Conservation (phyloP, 139 green algal species). For the Coelastrella sp. region DNA sequence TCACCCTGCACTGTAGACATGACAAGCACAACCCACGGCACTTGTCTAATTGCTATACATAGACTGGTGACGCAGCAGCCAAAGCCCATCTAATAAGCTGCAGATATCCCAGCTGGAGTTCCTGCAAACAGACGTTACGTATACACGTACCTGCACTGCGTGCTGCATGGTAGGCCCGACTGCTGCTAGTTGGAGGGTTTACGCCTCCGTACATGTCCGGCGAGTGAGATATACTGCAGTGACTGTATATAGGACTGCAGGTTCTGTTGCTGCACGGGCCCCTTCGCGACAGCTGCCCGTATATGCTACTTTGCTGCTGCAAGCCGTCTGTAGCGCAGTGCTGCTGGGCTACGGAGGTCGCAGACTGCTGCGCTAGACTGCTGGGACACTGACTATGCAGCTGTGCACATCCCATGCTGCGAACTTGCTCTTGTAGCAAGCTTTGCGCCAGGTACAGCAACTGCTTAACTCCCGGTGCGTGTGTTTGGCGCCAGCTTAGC, state of each 20-base stretch:
- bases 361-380: not conserved
- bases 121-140: not conserved
- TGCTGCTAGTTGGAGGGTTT: not conserved
- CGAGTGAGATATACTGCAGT: not conserved
- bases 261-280: no score
- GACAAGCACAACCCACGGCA: no score
- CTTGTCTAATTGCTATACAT: no score
- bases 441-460: not conserved
- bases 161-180: slow-evolving; percentile 15
- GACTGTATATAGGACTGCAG: not conserved
- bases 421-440: not conserved
- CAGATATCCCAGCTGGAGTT: not conserved
- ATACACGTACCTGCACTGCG: not conserved
- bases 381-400: not conserved
- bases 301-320: not conserved
- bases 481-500: not conserved
- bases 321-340: not conserved
- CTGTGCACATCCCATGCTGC: not conserved
- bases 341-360: not conserved
- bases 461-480: not conserved
- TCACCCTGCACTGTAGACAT: no score
- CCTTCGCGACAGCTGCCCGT: no score
- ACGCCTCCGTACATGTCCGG: not conserved
- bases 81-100: no score
- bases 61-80: no score